phyloP scores from a whole-genome alignment of 1,284 basidiomycete species.

The Trametes sp. region DNA sequence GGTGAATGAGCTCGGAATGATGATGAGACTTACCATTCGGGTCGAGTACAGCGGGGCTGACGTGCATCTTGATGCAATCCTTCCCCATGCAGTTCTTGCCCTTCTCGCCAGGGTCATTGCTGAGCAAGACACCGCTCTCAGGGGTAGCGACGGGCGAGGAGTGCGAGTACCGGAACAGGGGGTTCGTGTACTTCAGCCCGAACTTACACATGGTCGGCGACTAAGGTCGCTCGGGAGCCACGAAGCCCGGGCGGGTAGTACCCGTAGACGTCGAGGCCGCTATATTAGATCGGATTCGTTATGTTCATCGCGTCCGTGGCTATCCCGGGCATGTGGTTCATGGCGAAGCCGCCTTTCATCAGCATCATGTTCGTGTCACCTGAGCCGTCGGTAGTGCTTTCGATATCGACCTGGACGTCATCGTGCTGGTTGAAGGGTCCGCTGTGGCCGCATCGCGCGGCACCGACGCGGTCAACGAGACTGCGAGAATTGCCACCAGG shows the following conservation, averaged over 20 bases:
- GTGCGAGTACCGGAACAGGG: constrained; percentile 88
- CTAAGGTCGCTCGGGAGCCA: constrained; percentile 76
- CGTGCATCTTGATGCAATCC: constrained; percentile 89
- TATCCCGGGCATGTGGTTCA: constrained; percentile 62
- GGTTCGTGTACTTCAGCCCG: constrained; percentile 86
- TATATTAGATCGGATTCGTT: constrained; percentile 65
- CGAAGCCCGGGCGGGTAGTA: constrained; percentile 53
- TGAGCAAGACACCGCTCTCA: constrained; percentile 92
- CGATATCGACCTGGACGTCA: constrained; percentile 80
- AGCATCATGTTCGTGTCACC: constrained; percentile 68
- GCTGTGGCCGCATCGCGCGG: constrained; percentile 45
- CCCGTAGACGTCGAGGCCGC: constrained; percentile 39
- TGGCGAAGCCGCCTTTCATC: constrained; percentile 51
- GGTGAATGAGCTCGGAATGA: neutral
- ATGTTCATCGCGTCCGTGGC: constrained; percentile 67
- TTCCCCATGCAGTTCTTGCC: constrained; percentile 89
- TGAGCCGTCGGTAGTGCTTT: constrained; percentile 69
- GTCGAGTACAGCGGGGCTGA: constrained; percentile 82
- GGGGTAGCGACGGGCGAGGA: constrained; percentile 91
- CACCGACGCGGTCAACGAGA: constrained; percentile 76
- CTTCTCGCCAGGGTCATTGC: constrained; percentile 87
- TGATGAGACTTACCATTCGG: constrained; percentile 55
- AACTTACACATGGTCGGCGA: constrained; percentile 93
- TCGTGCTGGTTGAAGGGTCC: constrained; percentile 50
- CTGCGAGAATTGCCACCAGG: constrained; percentile 55